Evolutionary conservation across 768 basidiomycete species (phyloP), one percentile per base, ranked within the genome.

Genomic region (Leccinum aurantiacum): DNA sequence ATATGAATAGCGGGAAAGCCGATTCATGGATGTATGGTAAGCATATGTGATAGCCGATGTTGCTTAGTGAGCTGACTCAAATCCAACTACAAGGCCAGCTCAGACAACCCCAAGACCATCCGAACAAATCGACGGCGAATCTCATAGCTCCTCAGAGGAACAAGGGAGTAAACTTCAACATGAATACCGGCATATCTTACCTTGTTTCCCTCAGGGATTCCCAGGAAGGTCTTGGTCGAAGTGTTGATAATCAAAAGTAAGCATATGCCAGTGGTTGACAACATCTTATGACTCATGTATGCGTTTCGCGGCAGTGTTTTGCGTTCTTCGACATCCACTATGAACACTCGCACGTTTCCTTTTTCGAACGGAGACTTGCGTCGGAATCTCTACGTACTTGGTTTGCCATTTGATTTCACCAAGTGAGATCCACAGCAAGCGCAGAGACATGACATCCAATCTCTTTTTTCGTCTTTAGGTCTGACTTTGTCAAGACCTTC

Each of bases 351-450:
- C 9, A 44, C 51, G 63, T 70, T 60, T 64, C 64, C 55, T 62
- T 65, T 24, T 14, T 53, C 69, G 31, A 63, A 75, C 27, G 63
- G 75, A 56, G 80, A 86, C 65, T 17, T 38, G 46, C 88, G 91
- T 54, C 82, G 91, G 59, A 93, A 93, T 69, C 83, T 93, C 46
- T 93, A 93, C 64, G 90, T 92, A 44, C 84, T 93, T 27, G 91
- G 91, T 14, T 74, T 93, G 55, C 91, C 91, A 6, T 92, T 92
- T 67, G 87, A 89, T 65, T 79, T 93, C 35, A 86, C 87, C 17
- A 89, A 91, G 91, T 91, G 67, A 56, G 81, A 68, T 54, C 17
- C 38, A 33, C 53, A 57, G 46, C 53, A 52, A 5, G 1, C 49
- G 5, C 38, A 35, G 25, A 24, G 15, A 1, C 13, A 37, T 27